These are phyloP conservation scores for Metarhizium guizhouense DNA, from an alignment of 2,329 filamentous ascomycete species.

Conservation along the genomic window DNA sequence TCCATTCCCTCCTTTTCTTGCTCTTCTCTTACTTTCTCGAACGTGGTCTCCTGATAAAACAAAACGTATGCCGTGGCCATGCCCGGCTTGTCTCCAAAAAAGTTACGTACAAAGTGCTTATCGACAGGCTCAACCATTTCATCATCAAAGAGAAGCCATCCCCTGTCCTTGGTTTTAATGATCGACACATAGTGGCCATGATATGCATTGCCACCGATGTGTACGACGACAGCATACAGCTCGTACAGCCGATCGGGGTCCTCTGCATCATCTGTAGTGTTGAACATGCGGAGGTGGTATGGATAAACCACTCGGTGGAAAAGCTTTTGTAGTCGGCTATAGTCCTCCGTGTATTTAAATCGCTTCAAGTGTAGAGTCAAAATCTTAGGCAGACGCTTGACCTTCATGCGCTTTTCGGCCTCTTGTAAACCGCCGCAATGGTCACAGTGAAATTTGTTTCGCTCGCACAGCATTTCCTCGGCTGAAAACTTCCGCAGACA, in stretches of 20 bases:
- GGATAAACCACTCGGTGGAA: slow-evolving; percentile 97
- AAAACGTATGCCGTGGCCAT: slow-evolving; percentile 93
- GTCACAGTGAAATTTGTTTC: slow-evolving; percentile 98
- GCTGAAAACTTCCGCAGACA: slow-evolving; percentile 94
- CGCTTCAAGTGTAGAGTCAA: slow-evolving; percentile 88
- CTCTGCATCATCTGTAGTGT: slow-evolving; percentile 90
- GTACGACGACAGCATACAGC: slow-evolving; percentile 92
- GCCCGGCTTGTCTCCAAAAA: slow-evolving; percentile 88
- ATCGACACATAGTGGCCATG: slow-evolving; percentile 97
- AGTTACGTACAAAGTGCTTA: slow-evolving; percentile 91
- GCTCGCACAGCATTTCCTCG: slow-evolving; percentile 96
- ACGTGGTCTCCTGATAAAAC: slow-evolving; percentile 89
- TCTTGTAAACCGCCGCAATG: slow-evolving; percentile 94
- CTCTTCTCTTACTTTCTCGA: slow-evolving; percentile 61
- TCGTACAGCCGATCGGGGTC: slow-evolving; percentile 93
- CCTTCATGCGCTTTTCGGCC: slow-evolving; percentile 98
- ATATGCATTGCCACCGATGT: slow-evolving; percentile 93
- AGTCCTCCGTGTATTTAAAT: slow-evolving; percentile 97
- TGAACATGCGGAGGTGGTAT: slow-evolving; percentile 92
- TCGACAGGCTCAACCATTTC: slow-evolving; percentile 98
- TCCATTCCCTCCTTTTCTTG: slow-evolving; percentile 71
- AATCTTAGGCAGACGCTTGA: slow-evolving; percentile 87
- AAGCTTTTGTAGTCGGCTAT: slow-evolving; percentile 86
- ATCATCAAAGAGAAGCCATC: slow-evolving; percentile 95
- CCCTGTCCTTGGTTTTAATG: slow-evolving; percentile 92